Evolutionary conservation across 768 basidiomycete genomes (phyloP).

Genomic region (Phylloporus arenicola): DNA sequence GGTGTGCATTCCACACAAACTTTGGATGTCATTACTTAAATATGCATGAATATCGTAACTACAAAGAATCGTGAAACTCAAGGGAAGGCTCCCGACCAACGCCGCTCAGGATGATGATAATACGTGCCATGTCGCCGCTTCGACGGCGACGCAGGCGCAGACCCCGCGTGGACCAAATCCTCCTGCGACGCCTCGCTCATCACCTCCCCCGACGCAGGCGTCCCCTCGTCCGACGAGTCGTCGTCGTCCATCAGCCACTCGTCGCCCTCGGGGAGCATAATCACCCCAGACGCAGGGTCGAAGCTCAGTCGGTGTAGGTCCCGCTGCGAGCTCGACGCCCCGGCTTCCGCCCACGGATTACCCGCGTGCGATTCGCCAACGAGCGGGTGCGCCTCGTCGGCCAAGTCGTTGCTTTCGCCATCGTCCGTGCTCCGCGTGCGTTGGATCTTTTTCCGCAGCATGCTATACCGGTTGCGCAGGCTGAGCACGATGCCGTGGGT

Average conservation of each 20-base stretch:
- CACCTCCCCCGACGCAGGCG: slow-evolving; percentile 21
- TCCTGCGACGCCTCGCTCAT: slow-evolving; percentile 19
- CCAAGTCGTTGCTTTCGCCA: slow-evolving; percentile 1
- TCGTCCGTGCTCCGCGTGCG: slow-evolving; percentile 3
- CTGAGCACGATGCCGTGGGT: slow-evolving; percentile 77
- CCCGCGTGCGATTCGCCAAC: slow-evolving; percentile 24
- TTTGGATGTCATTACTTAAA: background rate
- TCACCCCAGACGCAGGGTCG: slow-evolving; percentile 83
- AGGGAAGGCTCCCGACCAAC: slow-evolving; percentile 43
- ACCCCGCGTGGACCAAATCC: slow-evolving; percentile 13
- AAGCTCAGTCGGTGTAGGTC: slow-evolving; percentile 69
- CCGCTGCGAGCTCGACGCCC: slow-evolving; percentile 19
- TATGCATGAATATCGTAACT: background rate
- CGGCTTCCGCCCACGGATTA: slow-evolving; percentile 64
- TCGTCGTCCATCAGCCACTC: slow-evolving; percentile 57
- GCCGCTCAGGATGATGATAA: slow-evolving; percentile 78
- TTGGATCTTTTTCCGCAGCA: slow-evolving; percentile 36
- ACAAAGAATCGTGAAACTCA: background rate
- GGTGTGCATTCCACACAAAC: no score
- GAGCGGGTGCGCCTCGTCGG: slow-evolving; percentile 18
- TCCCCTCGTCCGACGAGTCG: slow-evolving; percentile 39
- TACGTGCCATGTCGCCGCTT: slow-evolving; percentile 69
- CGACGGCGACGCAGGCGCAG: slow-evolving; percentile 31
- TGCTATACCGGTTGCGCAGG: slow-evolving; percentile 65
- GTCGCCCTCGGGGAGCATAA: slow-evolving; percentile 75